phyloP scores from a whole-genome alignment of 805 yeast genomes.

The Schizosaccharomyces japonicus region DNA sequence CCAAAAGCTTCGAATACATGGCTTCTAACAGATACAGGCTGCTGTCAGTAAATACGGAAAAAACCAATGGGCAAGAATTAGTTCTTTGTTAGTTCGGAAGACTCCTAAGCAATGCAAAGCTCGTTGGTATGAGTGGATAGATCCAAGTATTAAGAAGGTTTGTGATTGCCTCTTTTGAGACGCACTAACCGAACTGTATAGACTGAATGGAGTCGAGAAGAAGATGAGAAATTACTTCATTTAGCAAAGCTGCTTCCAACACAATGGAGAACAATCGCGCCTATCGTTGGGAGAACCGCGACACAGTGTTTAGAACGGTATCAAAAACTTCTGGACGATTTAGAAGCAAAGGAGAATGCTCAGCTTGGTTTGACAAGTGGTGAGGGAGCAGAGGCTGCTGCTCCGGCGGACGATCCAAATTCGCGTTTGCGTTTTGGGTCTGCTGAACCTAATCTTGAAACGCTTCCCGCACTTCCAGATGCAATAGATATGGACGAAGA shows the following conservation, averaged over 20 bases:
- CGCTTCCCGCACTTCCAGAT: conserved; percentile 60
- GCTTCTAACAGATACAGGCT: background rate
- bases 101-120: conserved; percentile 82
- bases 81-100: conserved; percentile 62
- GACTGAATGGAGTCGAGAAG: conserved; percentile 45
- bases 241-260: conserved; percentile 57
- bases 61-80: conserved; percentile 83
- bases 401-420: conserved; percentile 16
- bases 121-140: conserved; percentile 74
- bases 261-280: conserved; percentile 85
- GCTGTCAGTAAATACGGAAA: conserved; percentile 68
- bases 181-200: background rate
- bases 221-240: conserved; percentile 47
- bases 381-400: conserved; percentile 30
- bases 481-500: conserved; percentile 61
- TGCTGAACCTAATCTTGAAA: conserved; percentile 48
- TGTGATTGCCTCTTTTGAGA: background rate
- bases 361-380: conserved; percentile 22
- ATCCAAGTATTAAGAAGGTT: conserved; percentile 38
- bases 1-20: no score
- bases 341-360: conserved; percentile 17
- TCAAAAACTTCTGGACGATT: conserved; percentile 40
- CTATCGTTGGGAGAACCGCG: conserved; percentile 60
- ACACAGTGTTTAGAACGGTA: conserved; percentile 69
- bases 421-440: conserved; percentile 24